Conservation (phyloP, 495 filamentous ascomycete genomes). For the Diplogelasinospora grovesii region DNA sequence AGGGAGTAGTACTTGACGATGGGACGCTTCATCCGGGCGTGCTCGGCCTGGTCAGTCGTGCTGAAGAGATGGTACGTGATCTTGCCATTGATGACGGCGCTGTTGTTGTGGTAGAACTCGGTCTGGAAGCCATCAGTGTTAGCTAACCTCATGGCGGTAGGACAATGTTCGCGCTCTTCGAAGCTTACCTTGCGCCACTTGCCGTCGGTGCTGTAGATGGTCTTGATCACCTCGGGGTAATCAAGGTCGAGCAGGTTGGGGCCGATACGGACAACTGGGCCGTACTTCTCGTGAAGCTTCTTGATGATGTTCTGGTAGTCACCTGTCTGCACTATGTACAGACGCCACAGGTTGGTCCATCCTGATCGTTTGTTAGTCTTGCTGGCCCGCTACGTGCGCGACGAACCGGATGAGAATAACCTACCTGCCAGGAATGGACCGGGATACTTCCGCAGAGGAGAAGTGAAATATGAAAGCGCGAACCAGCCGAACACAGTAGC, state of each 20-base stretch:
- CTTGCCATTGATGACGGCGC: constrained; percentile 28
- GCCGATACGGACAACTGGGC: constrained; percentile 47
- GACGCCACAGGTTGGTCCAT: constrained; percentile 36
- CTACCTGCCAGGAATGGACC: constrained; percentile 24
- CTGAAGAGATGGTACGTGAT: constrained; percentile 31
- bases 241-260: constrained; percentile 45
- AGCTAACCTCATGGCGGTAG: not conserved
- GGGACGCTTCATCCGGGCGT: constrained; percentile 28
- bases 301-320: constrained; percentile 20
- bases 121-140: constrained; percentile 18
- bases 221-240: constrained; percentile 28
- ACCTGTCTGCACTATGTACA: constrained; percentile 20
- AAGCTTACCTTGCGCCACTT: constrained; percentile 19
- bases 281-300: constrained; percentile 41
- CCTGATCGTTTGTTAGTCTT: constrained; percentile 6
- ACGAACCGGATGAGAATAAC: not conserved
- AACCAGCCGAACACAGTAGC: constrained; percentile 20
- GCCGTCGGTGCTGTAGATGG: constrained; percentile 29
- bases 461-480: constrained; percentile 17
- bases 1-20: constrained; percentile 32
- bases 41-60: constrained; percentile 21
- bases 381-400: not conserved
- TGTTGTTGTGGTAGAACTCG: constrained; percentile 33
- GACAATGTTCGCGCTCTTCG: not conserved
- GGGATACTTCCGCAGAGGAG: constrained; percentile 25